A percentile compares a stretch with the other conserved stretches of the same genome.
These are phyloP conservation scores for Ilex asprella DNA, from an alignment of 257 asterid genomes.

Conservation along the genomic window DNA sequence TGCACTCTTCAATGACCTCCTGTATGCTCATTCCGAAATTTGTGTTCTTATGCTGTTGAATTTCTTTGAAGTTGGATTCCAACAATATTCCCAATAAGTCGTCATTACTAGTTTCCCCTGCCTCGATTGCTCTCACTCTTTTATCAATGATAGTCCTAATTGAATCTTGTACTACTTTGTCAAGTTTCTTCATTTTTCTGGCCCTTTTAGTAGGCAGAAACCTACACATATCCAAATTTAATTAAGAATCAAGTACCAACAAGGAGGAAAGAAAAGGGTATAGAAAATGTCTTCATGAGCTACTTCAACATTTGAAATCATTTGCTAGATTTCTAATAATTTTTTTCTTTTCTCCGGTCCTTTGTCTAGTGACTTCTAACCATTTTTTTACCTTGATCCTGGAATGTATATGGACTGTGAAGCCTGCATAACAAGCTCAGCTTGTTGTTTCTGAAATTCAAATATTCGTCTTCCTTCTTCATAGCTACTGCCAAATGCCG, in stretches of 20 bases:
- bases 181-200: slow-evolving; percentile 33
- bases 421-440: slow-evolving; percentile 14
- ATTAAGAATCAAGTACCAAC: too few species aligned
- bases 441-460: slow-evolving; percentile 35
- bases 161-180: slow-evolving; percentile 26
- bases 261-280: too few species aligned
- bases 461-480: slow-evolving; percentile 41
- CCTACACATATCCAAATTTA: slow-evolving; percentile 9
- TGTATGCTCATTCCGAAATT: slow-evolving; percentile 19
- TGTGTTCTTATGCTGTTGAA: slow-evolving; percentile 20
- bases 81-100: slow-evolving; percentile 32
- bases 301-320: background rate
- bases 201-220: slow-evolving; percentile 41
- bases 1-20: slow-evolving; percentile 46
- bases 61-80: slow-evolving; percentile 30
- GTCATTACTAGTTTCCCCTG: slow-evolving; percentile 25
- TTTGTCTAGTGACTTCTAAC: too few species aligned
- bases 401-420: slow-evolving; percentile 28
- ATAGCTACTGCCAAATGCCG: slow-evolving; percentile 57
- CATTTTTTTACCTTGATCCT: slow-evolving; percentile 27
- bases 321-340: background rate
- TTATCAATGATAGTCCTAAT: slow-evolving; percentile 28
- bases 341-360: too few species aligned
- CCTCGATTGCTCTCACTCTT: slow-evolving; percentile 30
- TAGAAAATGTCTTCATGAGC: background rate